Conservation (phyloP, 306 rosid species). For the Malus sieversii region DNA sequence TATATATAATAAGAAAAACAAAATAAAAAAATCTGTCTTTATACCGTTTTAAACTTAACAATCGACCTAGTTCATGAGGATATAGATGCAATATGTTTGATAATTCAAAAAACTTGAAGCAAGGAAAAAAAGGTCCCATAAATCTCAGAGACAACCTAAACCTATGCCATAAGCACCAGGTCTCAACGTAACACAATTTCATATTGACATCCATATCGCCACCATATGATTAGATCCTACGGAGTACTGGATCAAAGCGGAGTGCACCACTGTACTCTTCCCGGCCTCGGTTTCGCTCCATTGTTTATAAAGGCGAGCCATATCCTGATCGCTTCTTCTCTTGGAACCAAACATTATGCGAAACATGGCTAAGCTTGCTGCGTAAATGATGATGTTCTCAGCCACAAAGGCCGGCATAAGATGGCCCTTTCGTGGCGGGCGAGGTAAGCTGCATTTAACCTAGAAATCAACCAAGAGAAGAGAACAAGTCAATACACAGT, state of each 20-base stretch:
- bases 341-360: background rate
- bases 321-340: background rate
- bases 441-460: constrained; percentile 77
- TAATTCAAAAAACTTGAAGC: too few species aligned
- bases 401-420: constrained; percentile 54
- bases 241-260: background rate
- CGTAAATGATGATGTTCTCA: constrained; percentile 34
- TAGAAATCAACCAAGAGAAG: constrained; percentile 22
- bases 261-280: background rate
- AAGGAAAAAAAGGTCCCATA: too few species aligned
- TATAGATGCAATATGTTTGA: too few species aligned
- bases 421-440: constrained; percentile 53
- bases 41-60: too few species aligned
- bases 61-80: too few species aligned
- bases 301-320: background rate
- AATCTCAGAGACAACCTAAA: background rate
- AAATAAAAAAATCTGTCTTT: accelerated
- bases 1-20: too few species aligned
- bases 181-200: background rate
- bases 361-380: constrained; percentile 31
- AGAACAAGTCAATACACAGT: constrained; percentile 1
- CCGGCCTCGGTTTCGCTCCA: background rate
- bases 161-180: background rate
- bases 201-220: background rate
- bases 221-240: background rate